Percentiles rank a stretch among this genome's conserved stretches.
Conservation (phyloP, 2,329 filamentous ascomycete genomes). For the Metarhizium album region DNA sequence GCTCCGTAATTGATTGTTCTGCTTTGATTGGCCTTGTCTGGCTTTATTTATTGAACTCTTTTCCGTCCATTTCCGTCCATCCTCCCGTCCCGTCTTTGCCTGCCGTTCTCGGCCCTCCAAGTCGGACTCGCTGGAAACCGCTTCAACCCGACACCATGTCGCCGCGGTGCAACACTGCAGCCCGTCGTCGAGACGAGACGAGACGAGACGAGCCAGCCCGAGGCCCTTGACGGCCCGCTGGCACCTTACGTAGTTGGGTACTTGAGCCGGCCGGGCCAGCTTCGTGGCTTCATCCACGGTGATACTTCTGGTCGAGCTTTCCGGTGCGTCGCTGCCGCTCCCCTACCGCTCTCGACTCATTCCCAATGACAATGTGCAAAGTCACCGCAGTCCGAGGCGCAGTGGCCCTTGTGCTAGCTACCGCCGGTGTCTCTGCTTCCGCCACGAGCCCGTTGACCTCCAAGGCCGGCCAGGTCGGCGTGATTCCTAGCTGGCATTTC, state of each 20-base stretch:
- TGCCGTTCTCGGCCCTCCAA: too few relatives aligned
- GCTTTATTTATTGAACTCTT: too few relatives aligned
- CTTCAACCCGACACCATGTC: not conserved
- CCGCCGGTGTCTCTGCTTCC: conserved; percentile 2
- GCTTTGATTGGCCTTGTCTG: too few relatives aligned
- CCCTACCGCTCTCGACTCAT: not conserved
- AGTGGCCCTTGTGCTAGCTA: conserved; percentile 4
- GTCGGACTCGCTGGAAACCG: not conserved
- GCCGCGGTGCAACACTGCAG: too few relatives aligned
- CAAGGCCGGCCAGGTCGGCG: conserved; percentile 15
- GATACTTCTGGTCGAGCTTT: not conserved
- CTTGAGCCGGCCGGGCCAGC: not conserved
- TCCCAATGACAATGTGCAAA: not conserved
- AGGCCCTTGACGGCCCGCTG: not conserved
- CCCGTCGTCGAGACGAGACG: not conserved
- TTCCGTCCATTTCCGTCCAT: too few relatives aligned
- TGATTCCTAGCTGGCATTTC: conserved; percentile 37
- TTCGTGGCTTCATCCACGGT: not conserved
- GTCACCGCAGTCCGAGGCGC: not conserved
- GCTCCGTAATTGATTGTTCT: too few relatives aligned
- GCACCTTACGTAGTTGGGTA: too few relatives aligned
- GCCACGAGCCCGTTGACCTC: conserved; percentile 11
- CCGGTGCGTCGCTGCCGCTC: too few relatives aligned
- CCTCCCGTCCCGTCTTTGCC: not conserved
- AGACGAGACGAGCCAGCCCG: too few relatives aligned